Evolutionary conservation across 306 rosid species (phyloP).

Genomic region (Pterocarpus santalinus): DNA sequence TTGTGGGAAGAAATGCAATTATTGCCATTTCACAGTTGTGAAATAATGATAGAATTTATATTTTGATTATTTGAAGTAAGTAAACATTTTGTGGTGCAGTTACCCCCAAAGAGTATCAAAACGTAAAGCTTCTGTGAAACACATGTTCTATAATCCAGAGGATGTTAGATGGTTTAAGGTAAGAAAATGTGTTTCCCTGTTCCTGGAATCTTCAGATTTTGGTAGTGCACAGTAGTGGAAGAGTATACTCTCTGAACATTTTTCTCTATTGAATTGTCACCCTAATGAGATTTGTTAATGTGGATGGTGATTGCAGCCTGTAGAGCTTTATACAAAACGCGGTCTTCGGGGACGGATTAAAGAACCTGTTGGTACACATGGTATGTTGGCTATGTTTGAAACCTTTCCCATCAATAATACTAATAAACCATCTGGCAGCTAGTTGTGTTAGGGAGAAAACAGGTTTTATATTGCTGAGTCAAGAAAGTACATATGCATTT

Average conservation of each 20-base stretch:
- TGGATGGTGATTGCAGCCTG: constrained; percentile 80
- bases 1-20: neutral
- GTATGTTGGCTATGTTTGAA: constrained; percentile 66
- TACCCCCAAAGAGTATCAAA: constrained; percentile 97
- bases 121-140: constrained; percentile 81
- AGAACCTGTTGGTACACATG: constrained; percentile 98
- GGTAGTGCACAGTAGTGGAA: neutral
- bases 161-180: constrained; percentile 98
- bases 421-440: constrained; percentile 16
- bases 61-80: constrained; percentile 10
- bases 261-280: constrained; percentile 7
- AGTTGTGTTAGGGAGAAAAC: constrained; percentile 11
- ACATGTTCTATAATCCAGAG: constrained; percentile 94
- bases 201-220: constrained; percentile 22
- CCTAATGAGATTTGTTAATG: constrained; percentile 30
- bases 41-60: neutral
- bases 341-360: constrained; percentile 95
- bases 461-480: constrained; percentile 9
- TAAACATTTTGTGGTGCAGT: constrained; percentile 64
- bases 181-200: constrained; percentile 35
- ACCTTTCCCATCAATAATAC: constrained; percentile 16
- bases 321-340: constrained; percentile 83
- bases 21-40: constrained; percentile 16
- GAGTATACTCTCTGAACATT: neutral
- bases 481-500: constrained; percentile 10